Evolutionary conservation across 306 rosid species (phyloP), one percentile per base, ranked within the genome.

Genomic region (Sicyos edulis): DNA sequence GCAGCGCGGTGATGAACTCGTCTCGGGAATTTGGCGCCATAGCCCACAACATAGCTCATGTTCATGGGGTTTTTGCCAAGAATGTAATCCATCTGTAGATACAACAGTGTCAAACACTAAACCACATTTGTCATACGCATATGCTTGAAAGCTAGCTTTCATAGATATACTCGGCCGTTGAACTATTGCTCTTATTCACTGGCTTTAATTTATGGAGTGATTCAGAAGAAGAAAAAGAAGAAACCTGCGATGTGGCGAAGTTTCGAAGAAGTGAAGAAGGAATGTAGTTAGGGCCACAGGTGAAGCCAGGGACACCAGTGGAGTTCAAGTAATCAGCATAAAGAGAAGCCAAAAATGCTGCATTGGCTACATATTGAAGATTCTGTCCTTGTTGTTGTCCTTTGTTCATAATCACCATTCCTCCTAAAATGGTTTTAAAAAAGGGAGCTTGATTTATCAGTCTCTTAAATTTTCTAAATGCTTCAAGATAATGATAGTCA

Each of bases 211-310:
- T 8, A 44, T 44, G 8, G 2, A 44, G 1, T 44, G 11, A 44
- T 44, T 44, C 49, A 44, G 49, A 44, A 8, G 42, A 34, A 34
- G 42, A 34, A 34, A 6, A 45, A n/a, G 54, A 45, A 13, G 37
- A 16, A 54, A 85, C 93, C 88, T 88, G 93, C 49, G 93, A 88
- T 69, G 93, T 76, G 60, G 96, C 85, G 15, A 86, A 86, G 7
- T 32, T 9, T 71, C 82, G 82, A 11, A 85, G 79, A 79, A 72
- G 75, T 13, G 56, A 32, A 2, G 54, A 8, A 52, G 79, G n/a
- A 32, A 85, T 40, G 60, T 16, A 86, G 10, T 51, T 52, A 50
- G 81, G 26, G 65, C 91, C 87, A 15, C 91, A 86, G 20, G 75
- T 29, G 83, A 86, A 86, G 71, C 89, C 91, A 6, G 89, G 88